phyloP scores from a whole-genome alignment of 768 basidiomycete species.

The Mycena maculata region DNA sequence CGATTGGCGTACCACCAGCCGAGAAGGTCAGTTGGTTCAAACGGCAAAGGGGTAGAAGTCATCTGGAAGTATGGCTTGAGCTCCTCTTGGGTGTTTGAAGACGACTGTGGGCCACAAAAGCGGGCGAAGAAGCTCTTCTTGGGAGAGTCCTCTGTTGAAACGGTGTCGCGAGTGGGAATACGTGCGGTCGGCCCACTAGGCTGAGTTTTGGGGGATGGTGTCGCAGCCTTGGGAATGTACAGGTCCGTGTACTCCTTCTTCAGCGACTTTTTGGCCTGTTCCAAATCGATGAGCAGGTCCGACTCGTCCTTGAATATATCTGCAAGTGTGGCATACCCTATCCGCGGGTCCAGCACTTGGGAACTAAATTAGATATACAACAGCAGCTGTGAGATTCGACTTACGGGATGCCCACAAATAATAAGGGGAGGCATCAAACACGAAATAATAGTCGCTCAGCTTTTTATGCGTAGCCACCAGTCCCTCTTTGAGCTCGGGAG shows the following conservation, averaged over 20 bases:
- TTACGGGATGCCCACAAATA: constrained; percentile 28
- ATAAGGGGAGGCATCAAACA: constrained; percentile 31
- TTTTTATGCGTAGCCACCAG: too few species aligned
- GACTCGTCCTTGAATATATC: constrained; percentile 22
- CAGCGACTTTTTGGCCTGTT: background rate
- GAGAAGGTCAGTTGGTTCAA: constrained; percentile 6
- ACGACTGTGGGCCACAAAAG: background rate
- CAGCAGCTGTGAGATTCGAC: background rate
- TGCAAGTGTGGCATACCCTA: constrained; percentile 23
- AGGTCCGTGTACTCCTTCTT: background rate
- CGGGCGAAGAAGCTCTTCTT: too few species aligned
- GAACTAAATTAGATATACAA: background rate
- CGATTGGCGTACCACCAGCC: constrained; percentile 14
- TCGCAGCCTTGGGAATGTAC: background rate
- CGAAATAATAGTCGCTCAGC: constrained; percentile 36
- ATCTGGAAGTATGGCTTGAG: constrained; percentile 11
- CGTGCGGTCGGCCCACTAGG: background rate
- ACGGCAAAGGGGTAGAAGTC: background rate
- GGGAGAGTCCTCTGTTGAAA: too few species aligned
- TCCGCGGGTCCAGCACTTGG: constrained; percentile 21
- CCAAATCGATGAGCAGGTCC: background rate
- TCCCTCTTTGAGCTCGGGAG: too few species aligned
- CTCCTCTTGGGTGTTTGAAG: constrained; percentile 3
- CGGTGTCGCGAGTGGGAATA: background rate
- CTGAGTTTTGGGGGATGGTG: background rate